Percentiles rank a stretch among this genome's conserved stretches.
These are phyloP conservation scores for Pythium pyrilobum DNA, from an alignment of 352 stramenopile genomes.

Conservation along the genomic window DNA sequence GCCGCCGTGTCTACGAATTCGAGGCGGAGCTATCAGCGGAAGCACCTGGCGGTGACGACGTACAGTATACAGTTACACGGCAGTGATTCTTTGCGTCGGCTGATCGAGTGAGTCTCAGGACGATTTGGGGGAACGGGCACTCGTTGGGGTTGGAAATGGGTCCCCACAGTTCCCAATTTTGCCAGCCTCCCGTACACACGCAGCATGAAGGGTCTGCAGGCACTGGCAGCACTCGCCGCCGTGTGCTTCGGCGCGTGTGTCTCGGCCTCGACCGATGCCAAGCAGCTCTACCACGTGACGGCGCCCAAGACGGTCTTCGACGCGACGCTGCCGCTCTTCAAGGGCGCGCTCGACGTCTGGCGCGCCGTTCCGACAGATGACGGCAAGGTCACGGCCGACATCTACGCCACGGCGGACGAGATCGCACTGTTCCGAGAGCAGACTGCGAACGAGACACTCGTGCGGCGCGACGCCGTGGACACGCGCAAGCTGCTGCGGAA, in stretches of 20 bases:
- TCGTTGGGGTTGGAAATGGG: background rate
- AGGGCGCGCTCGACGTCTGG: conserved; percentile 16
- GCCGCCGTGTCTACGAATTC: too few species aligned
- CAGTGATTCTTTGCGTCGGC: too few species aligned
- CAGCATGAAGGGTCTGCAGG: conserved; percentile 19
- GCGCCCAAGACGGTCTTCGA: conserved; percentile 19
- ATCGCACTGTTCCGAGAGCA: conserved; percentile 10
- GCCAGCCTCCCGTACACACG: background rate
- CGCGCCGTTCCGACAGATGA: background rate
- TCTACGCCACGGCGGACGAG: conserved; percentile 10
- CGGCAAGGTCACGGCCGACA: conserved; percentile 14
- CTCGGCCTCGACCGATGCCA: conserved; percentile 2
- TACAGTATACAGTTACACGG: too few species aligned
- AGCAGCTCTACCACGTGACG: conserved; percentile 27
- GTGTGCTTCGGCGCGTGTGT: background rate
- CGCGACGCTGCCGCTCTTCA: conserved; percentile 7
- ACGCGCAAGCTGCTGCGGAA: background rate
- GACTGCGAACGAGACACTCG: background rate
- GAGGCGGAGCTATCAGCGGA: too few species aligned
- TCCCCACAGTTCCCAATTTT: conserved; percentile 6
- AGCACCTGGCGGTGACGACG: too few species aligned
- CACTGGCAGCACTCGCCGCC: background rate
- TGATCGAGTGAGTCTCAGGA: too few species aligned
- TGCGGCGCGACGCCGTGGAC: conserved; percentile 7
- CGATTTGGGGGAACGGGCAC: too few species aligned